Base-by-base conservation (phyloP, 1,139 yeast species). In the Hansenula sp. region DNA sequence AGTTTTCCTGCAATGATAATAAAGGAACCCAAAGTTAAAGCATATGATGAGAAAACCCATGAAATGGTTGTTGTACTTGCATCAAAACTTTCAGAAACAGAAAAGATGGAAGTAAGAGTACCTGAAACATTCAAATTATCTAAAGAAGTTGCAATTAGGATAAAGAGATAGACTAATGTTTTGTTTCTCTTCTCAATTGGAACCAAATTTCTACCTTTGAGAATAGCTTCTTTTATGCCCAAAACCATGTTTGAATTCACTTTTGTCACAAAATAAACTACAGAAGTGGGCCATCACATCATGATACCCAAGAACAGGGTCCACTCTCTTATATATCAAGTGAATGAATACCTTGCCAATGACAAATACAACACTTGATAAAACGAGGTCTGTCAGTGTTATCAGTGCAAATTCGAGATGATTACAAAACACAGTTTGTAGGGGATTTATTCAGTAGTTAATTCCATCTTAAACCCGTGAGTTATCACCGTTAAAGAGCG, bases 21-120 rank as follows among this genome's bases (percentile, higher is more conserved):
- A 42, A 65, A 66, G 0, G 68, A 50, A 9, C 65, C 67, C 21
- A 63, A 45, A 0, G 68, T 63, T 12, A 66, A 44, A 1, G 68
- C 56, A 47, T 66, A 66, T 0, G 65, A 63, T 3, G 69, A 61
- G 12, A 66, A 38, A 2, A 58, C 59, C 71, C 71, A 66, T 27
- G 57, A 49, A 6, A 60, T 62, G 2, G 34, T 38, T 7, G 62
- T 46, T n/a, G 59, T 41, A 12, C 48, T 19, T 6, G 59, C 47
- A 34, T 53, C 37, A 33, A 62, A 61, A 13, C 39, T 38, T 21
- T 43, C 34, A 21, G 58, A 51, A 16, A 63, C 51, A n/a, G 53
- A 47, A 5, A 34, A 44, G 1, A 55, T 38, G 16, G 59, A 45
- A 20, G 59, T 56, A 26, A 64, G 38, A 13, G 55, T 48, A 1